Evolutionary conservation across 2,329 filamentous ascomycete genomes (phyloP), one percentile per base, ranked within the genome.

Genomic region (Curvularia verruculosa): DNA sequence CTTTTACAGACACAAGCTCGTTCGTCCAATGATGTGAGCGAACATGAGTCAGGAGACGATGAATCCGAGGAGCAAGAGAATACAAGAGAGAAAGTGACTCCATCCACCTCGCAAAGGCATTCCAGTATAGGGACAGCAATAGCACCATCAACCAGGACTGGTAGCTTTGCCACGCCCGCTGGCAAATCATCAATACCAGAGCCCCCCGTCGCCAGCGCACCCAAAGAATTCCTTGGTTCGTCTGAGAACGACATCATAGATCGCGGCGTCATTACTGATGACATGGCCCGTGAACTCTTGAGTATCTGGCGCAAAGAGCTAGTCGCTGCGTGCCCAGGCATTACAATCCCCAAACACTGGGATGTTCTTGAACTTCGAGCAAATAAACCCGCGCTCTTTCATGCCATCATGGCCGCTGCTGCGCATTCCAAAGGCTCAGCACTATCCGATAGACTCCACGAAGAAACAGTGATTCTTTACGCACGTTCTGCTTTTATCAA

Each of bases 341-440:
- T 74, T 13, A 64, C 64, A 3, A 66, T 75, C 6, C 64, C 68
- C 4, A 67, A 59, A 24, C 62, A 74, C 18, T 75, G 72, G 67
- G 71, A 70, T n/a, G 69, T 67, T 3, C 50, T 65, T 15, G 61
- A 74, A 10, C 58, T 76, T 4, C 60, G 74, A 44, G 46, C 53
- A 19, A 67, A 67, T 28, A 75, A 75, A 39, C 72, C 73, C 13
- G 70, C 70, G 9, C 56, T 76, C 9, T 76, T 75, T 48, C 69
- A 74, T 52, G 71, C 74, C 6, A 66, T 76, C 8, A 75, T 76
- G 73, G 72, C 73, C 3, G 74, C 74, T 18, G 68, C 74, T 18
- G 66, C 72, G n/a, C 72, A 73, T 26, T 67, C 62, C 3, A 71
- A 72, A 52, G 74, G 73, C 1, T 64, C 65, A 3, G 61, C 58